These are phyloP conservation scores for Beverwykella pulmonaria DNA, from an alignment of 495 filamentous ascomycete genomes.

Conservation along the genomic window DNA sequence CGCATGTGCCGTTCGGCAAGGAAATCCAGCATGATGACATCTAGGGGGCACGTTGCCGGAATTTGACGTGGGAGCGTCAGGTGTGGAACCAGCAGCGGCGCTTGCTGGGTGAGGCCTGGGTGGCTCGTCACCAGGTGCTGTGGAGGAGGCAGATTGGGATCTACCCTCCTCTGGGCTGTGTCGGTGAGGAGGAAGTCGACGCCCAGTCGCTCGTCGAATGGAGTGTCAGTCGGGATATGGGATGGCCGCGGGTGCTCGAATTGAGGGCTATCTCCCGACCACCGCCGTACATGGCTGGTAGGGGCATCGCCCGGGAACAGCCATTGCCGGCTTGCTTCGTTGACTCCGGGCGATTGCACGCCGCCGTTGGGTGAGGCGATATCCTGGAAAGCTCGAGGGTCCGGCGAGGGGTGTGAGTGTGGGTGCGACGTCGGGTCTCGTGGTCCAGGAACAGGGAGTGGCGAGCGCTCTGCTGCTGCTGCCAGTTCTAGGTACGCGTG, in stretches of 20 bases:
- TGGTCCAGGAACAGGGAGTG: slow-evolving; percentile 18
- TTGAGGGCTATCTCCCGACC: slow-evolving; percentile 35
- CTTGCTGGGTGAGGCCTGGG: slow-evolving; percentile 44
- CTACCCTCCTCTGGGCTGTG: slow-evolving; percentile 9
- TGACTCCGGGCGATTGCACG: slow-evolving; percentile 11
- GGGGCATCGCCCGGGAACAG: slow-evolving; percentile 34
- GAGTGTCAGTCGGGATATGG: slow-evolving; percentile 53
- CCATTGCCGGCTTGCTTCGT: slow-evolving; percentile 31
- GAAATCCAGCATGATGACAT: slow-evolving; percentile 75
- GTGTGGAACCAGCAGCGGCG: slow-evolving; percentile 32
- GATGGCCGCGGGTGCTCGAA: slow-evolving; percentile 53
- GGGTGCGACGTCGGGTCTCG: slow-evolving; percentile 16
- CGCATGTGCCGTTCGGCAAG: slow-evolving; percentile 67
- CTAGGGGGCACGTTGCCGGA: slow-evolving; percentile 69
- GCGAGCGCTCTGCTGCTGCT: slow-evolving; percentile 36
- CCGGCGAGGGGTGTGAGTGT: background rate
- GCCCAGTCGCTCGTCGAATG: slow-evolving; percentile 60
- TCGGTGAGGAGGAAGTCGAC: slow-evolving; percentile 69
- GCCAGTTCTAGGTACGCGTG: slow-evolving; percentile 35
- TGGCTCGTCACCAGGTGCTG: slow-evolving; percentile 30
- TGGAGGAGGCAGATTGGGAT: slow-evolving; percentile 8
- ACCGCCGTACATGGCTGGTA: slow-evolving; percentile 31
- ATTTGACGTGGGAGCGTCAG: slow-evolving; percentile 60
- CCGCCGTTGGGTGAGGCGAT: slow-evolving; percentile 12
- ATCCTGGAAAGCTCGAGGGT: slow-evolving; percentile 17